Evolutionary conservation across 768 basidiomycete genomes (phyloP), one percentile per base, ranked within the genome.

Genomic region (Podaxis sp.): DNA sequence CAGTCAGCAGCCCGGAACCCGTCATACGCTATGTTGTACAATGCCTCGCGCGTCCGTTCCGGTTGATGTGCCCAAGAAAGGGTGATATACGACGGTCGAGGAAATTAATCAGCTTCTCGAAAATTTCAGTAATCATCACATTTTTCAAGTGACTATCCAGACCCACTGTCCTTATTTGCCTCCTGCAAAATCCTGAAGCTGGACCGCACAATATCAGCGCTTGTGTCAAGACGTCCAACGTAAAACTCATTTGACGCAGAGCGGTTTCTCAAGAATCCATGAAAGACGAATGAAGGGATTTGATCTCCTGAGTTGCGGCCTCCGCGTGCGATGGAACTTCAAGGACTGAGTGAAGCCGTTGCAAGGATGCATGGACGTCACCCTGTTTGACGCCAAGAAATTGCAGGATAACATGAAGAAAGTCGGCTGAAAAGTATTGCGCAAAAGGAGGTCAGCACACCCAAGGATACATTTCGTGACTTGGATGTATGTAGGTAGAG

Each of bases 241-340:
- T 18, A 35, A 21, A 47, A 54, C 21, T 18, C 21, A 13, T 54
- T 14, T 5, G 59, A 42, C 16, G 25, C 52, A 1, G 44, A 18
- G 23, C 25, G 51, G 16, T 54, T 48, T 11, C 27, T 35, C 21
- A 60, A 23, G 16, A 47, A 60, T 48, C 52, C 21, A 5, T n/a
- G 38, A 60, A 60, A n/a, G 51, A 55, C 1, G 59, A 47, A 47
- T 60, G 59, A 60, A 60, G 51, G 32, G 27, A 13, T 25, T n/a
- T 53, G 32, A 37, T 13, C 18, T 54, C 40, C 10, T 23, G 42
- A 1, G 32, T 54, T 6, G 37, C 37, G 18, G 59, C 59, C 18
- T 54, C 59, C 18, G 13, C 10, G 6, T 40, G 52, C 10, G 32
- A 28, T 0, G 51, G 59, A 44, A 54, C 32, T 11, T 23, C 40